Evolutionary conservation across 306 rosid genomes (phyloP), one percentile per base, ranked within the genome.

Genomic region (Rubus idaeus): DNA sequence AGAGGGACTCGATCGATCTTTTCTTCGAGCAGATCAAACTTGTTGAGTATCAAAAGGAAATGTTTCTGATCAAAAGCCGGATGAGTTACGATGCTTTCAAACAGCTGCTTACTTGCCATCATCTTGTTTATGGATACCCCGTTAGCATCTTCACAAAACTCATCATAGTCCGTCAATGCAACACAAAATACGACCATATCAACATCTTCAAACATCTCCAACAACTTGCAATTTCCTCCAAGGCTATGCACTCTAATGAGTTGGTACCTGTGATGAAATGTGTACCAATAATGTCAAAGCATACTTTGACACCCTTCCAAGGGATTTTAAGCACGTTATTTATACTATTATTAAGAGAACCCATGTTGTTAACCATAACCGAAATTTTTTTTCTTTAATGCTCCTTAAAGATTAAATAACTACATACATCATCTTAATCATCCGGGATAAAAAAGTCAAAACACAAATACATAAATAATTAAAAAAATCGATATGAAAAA

Each of bases 231-330:
- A 74, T 87, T 85, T 71, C 53, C 86, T 82, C 94, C 94, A 0
- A 93, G 86, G 86, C 88, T 87, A 71, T 91, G 86, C 35, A 87
- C 82, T 87, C 96, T 82, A 44, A 83, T 82, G 78, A 93, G 91
- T 64, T 88, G 86, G 79, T 83, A 87, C 80, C 98, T 93, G 76
- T 16, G 64, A 68, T 39, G 23, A 73, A 52, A n/a, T 18, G 26
- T 21, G 40, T 40, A 68, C 45, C 77, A 41, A 46, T 8, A 57
- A 51, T 56, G 51, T 58, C 30, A 57, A 57, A 42, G 57, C 51
- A 20, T 12, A 72, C 10, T n/a, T 72, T 39, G 37, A 39, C 12
- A 20, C 51, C 41, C 26, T 23, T 20, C 45, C 65, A 60, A 10
- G 10, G 8, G 18, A 61, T 26, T 35, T 6, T 3, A 13, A 26